phyloP scores from a whole-genome alignment of 257 asterid genomes.

The Ilex aquifolium region DNA sequence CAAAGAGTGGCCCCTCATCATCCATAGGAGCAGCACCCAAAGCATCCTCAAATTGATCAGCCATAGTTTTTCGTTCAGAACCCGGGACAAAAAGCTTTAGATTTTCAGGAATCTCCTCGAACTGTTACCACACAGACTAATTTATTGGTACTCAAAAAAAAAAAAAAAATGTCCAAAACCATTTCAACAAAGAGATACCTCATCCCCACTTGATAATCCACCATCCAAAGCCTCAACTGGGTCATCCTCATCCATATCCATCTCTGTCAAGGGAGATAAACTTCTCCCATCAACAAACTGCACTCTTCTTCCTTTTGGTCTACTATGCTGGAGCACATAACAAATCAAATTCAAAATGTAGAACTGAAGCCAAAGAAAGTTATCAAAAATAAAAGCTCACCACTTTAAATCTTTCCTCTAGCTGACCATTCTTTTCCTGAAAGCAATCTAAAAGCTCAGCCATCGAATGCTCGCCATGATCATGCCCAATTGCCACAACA shows the following conservation, averaged over 20 bases:
- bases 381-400: slow-evolving; percentile 30
- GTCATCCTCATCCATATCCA: slow-evolving; percentile 34
- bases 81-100: slow-evolving; percentile 27
- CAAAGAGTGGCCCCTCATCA: slow-evolving; percentile 25
- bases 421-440: slow-evolving; percentile 33
- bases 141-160: neutral
- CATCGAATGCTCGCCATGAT: slow-evolving; percentile 45
- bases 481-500: slow-evolving; percentile 30
- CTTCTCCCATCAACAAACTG: slow-evolving; percentile 20
- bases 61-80: slow-evolving; percentile 37
- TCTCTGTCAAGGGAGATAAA: slow-evolving; percentile 22
- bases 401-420: slow-evolving; percentile 34
- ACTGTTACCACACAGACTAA: slow-evolving; percentile 19
- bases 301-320: slow-evolving; percentile 24
- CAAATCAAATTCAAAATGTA: slow-evolving; percentile 9
- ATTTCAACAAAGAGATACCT: slow-evolving; percentile 35
- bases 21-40: slow-evolving; percentile 37
- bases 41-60: slow-evolving; percentile 70
- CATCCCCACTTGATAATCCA: slow-evolving; percentile 40
- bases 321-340: slow-evolving; percentile 22
- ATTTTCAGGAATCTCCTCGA: slow-evolving; percentile 46
- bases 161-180: slow-evolving; percentile 11
- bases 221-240: slow-evolving; percentile 39
- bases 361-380: slow-evolving; percentile 12
- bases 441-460: slow-evolving; percentile 61